phyloP scores from a whole-genome alignment of 202 grass and related monocot genomes.

The Bolboschoenoplectus hybrid region DNA sequence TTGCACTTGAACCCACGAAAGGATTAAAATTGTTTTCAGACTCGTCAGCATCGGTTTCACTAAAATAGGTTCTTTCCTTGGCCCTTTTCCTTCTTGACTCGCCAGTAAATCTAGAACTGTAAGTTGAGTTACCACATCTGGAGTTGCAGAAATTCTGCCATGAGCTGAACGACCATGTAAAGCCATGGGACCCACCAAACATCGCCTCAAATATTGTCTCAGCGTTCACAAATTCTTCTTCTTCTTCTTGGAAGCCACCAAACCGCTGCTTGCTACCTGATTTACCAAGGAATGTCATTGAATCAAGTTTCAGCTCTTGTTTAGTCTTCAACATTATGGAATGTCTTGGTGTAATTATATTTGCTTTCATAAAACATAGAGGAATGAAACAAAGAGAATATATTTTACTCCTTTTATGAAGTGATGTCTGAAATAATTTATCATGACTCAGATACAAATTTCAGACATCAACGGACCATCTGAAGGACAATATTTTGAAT shows the following conservation, averaged over 20 bases:
- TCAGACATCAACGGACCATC: neutral
- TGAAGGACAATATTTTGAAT: neutral
- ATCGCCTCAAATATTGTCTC: constrained; percentile 65
- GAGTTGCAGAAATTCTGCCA: constrained; percentile 63
- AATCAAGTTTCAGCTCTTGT: neutral
- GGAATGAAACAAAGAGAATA: neutral
- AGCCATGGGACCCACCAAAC: constrained; percentile 51
- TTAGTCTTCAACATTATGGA: neutral
- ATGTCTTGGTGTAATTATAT: neutral
- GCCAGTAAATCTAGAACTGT: constrained; percentile 50
- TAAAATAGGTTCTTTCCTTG: constrained; percentile 37
- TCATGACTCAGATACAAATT: neutral
- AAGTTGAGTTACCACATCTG: constrained; percentile 44
- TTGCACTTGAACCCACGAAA: constrained; percentile 58
- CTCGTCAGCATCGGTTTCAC: constrained; percentile 42
- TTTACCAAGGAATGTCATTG: neutral
- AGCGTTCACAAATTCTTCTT: constrained; percentile 53
- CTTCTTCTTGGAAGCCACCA: constrained; percentile 50
- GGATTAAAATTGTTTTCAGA: constrained; percentile 40
- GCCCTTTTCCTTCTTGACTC: constrained; percentile 48
- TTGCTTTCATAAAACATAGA: neutral
- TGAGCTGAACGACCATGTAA: constrained; percentile 63
- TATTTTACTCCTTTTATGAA: constrained; percentile 3
- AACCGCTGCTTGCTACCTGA: constrained; percentile 42
- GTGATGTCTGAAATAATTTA: neutral